Percentiles rank a stretch among this genome's conserved stretches.
phyloP scores from a whole-genome alignment of 1,139 yeast species.

The Hemisphaericaspora xylanilytica region DNA sequence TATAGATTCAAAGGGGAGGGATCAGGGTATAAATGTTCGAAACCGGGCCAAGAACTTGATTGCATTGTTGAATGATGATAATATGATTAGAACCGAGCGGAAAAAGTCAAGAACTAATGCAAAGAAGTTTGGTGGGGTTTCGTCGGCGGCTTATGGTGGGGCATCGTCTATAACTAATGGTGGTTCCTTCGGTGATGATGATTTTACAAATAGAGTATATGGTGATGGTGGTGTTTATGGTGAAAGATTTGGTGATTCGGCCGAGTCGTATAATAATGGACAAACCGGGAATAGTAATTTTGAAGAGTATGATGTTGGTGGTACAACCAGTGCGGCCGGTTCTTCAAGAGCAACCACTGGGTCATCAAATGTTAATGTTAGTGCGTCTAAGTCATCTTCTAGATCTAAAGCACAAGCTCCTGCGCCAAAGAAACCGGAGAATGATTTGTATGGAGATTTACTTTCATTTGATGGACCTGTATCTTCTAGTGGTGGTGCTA shows the following conservation, averaged over 20 bases:
- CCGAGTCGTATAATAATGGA: slow-evolving; percentile 42
- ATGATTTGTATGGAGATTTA: slow-evolving; percentile 54
- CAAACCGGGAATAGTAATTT: slow-evolving; percentile 47
- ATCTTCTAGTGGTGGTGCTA: slow-evolving; percentile 18
- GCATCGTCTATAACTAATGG: slow-evolving; percentile 40
- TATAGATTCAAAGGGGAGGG: slow-evolving; percentile 90
- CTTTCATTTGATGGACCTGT: slow-evolving; percentile 45
- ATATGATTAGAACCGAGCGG: slow-evolving; percentile 75
- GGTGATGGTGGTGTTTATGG: slow-evolving; percentile 85
- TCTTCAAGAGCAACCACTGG: slow-evolving; percentile 41
- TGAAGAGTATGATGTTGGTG: slow-evolving; percentile 68
- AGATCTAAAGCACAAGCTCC: slow-evolving; percentile 17
- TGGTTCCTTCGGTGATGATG: slow-evolving; percentile 52
- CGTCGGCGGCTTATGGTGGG: slow-evolving; percentile 53
- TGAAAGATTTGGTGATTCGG: slow-evolving; percentile 60
- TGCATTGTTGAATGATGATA: slow-evolving; percentile 72
- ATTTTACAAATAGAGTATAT: slow-evolving; percentile 56
- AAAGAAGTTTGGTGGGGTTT: slow-evolving; percentile 74
- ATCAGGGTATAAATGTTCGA: slow-evolving; percentile 94
- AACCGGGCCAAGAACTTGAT: slow-evolving; percentile 81
- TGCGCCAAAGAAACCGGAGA: slow-evolving; percentile 24
- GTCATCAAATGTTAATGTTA: slow-evolving; percentile 43
- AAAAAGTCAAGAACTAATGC: slow-evolving; percentile 84
- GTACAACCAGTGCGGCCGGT: slow-evolving; percentile 19
- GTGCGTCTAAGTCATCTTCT: slow-evolving; percentile 18